Evolutionary conservation across 2,329 filamentous ascomycete species (phyloP), one percentile per base, ranked within the genome.

Genomic region (Phoma sp.): DNA sequence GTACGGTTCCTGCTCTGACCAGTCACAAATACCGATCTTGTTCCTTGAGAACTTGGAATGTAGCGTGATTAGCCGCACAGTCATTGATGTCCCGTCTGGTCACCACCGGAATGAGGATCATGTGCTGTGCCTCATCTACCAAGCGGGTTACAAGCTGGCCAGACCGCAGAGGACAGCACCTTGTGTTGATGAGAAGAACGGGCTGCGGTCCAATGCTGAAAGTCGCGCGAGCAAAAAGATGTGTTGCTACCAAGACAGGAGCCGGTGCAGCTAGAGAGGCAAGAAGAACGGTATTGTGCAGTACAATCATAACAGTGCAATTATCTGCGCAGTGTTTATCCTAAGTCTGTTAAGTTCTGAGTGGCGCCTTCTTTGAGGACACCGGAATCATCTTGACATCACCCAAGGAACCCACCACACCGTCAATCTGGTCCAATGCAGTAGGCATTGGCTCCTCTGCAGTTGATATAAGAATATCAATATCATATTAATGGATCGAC

Each of bases 261-360:
- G 10, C 11, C 15, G 30, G 4, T 18, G 21, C 15, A 15, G 20
- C 17, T 7, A 12, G 2, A 17, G 7, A 20, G 12, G 7, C 32
- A 51, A 45, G 45, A 45, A 45, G 21, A 38, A 39, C 17, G 33
- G 33, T 36, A 7, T 26, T 15, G n/a, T n/a, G n/a, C n/a, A n/a
- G n/a, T n/a, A n/a, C n/a, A n/a, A 25, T 9, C 9, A 25, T 36
- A 34, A 29, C 42, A 25, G 12, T 26, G 15, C 34, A 36, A 47
- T 47, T 7, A 47, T 36, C n/a, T n/a, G n/a, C n/a, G n/a, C n/a
- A n/a, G n/a, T n/a, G n/a, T n/a, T n/a, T n/a, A n/a, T n/a, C n/a
- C n/a, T n/a, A n/a, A n/a, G n/a, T n/a, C n/a, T n/a, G n/a, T n/a
- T n/a, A n/a, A n/a, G n/a, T n/a, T n/a, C n/a, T n/a, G n/a, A n/a